A percentile compares a stretch with the other conserved stretches of the same genome.
Evolutionary conservation across 805 yeast genomes (phyloP).

Genomic region (Nakazawaea ambrosiae): DNA sequence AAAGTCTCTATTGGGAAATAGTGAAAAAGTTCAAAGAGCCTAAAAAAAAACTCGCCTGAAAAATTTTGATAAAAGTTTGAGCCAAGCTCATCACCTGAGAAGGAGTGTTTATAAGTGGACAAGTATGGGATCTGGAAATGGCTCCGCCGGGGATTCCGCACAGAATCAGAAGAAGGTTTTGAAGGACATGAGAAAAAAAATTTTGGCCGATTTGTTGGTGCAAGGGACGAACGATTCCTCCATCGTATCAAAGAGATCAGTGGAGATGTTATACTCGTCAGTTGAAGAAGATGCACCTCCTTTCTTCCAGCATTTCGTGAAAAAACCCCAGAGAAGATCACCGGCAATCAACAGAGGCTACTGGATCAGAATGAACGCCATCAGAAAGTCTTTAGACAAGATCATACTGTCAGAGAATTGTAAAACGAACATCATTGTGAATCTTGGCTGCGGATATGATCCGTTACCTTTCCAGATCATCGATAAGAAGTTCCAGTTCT

Average conservation of each 20-base stretch:
- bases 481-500: constrained; percentile 16
- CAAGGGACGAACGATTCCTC: constrained; percentile 84
- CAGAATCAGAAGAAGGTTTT: constrained; percentile 19
- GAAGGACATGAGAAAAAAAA: constrained; percentile 39
- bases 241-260: constrained; percentile 76
- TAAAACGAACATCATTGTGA: constrained; percentile 35
- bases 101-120: no score
- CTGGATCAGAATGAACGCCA: constrained; percentile 73
- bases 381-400: constrained; percentile 41
- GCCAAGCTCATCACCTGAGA: no score
- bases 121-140: no score
- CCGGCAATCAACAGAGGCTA: constrained; percentile 81
- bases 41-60: no score
- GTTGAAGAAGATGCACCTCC: constrained; percentile 23
- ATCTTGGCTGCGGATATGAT: constrained; percentile 76
- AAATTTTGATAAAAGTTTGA: no score
- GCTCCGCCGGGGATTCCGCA: no score
- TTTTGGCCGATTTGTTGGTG: constrained; percentile 57
- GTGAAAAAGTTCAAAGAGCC: not conserved
- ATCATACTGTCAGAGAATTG: constrained; percentile 29
- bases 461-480: constrained; percentile 51
- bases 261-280: constrained; percentile 50
- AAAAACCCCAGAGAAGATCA: constrained; percentile 58
- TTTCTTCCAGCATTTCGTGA: constrained; percentile 65
- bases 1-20: no score